Conservation (phyloP, 1,139 yeast species). For the Fermentozyma sake region DNA sequence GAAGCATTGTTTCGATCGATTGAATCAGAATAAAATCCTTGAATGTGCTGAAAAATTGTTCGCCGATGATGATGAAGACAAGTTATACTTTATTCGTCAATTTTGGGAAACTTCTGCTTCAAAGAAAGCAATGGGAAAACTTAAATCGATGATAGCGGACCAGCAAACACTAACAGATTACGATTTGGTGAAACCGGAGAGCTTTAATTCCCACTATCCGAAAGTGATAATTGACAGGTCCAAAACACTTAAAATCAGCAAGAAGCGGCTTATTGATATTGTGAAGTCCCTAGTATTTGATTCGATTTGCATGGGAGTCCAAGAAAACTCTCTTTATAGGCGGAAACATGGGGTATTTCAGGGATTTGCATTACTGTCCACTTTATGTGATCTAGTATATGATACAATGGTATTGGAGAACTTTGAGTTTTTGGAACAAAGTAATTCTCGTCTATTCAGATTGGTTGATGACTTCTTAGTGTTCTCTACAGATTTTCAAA, state of each 20-base stretch:
- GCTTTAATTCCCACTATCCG: conserved; percentile 3
- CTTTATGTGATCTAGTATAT: conserved; percentile 72
- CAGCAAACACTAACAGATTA: conserved; percentile 12
- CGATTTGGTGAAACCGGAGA: conserved; percentile 4
- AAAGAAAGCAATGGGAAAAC: conserved; percentile 6
- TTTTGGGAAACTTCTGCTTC: conserved; percentile 9
- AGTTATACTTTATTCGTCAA: conserved; percentile 22
- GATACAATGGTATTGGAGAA: conserved; percentile 53
- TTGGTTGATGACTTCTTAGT: conserved; percentile 85
- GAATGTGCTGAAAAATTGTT: conserved; percentile 24
- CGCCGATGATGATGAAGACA: conserved; percentile 15
- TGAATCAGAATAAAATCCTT: conserved; percentile 50
- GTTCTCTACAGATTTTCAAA: conserved; percentile 39
- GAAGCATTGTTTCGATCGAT: conserved; percentile 71
- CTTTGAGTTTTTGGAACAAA: conserved; percentile 24
- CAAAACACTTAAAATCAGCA: conserved; percentile 22
- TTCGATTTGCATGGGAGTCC: conserved; percentile 14
- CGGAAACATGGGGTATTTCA: conserved; percentile 77
- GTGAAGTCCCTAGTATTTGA: conserved; percentile 23
- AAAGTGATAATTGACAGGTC: conserved; percentile 19
- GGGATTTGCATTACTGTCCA: conserved; percentile 76
- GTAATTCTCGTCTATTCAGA: conserved; percentile 47
- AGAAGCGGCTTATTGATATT: conserved; percentile 19
- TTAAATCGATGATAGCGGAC: conserved; percentile 10
- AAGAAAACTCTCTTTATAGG: conserved; percentile 16